A percentile compares a stretch with the other conserved stretches of the same genome.
Conservation (phyloP, 164 flowering plant species). For the Berberis vulgaris region DNA sequence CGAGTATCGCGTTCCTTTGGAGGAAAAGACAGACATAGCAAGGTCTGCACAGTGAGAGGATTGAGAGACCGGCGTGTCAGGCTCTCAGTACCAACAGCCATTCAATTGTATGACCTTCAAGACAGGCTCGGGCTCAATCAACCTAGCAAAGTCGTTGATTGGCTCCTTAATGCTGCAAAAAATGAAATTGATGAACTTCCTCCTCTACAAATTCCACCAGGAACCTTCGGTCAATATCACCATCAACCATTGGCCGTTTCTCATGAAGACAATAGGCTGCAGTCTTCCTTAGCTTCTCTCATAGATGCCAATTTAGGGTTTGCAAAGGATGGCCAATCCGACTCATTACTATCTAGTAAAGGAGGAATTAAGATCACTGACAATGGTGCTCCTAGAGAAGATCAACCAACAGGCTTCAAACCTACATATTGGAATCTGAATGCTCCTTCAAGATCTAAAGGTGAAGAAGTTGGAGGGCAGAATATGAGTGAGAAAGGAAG, state of each 20-base stretch:
- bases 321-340: constrained; percentile 6
- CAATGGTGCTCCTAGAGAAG: constrained; percentile 12
- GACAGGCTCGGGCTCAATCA: constrained; percentile 74
- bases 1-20: constrained; percentile 73
- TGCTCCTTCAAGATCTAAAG: constrained; percentile 20
- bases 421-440: constrained; percentile 22
- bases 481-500: constrained; percentile 10
- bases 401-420: constrained; percentile 12
- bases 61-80: constrained; percentile 77
- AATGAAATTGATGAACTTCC: constrained; percentile 68
- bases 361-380: constrained; percentile 15
- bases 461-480: constrained; percentile 18
- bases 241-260: constrained; percentile 21
- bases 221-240: constrained; percentile 21
- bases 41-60: constrained; percentile 77
- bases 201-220: constrained; percentile 53
- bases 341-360: constrained; percentile 9
- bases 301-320: constrained; percentile 3
- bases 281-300: constrained; percentile 12
- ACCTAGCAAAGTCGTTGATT: constrained; percentile 84
- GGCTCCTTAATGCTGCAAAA: constrained; percentile 69
- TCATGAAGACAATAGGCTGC: constrained; percentile 17
- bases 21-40: constrained; percentile 88
- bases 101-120: constrained; percentile 85
- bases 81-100: constrained; percentile 78